Conservation (phyloP, 495 filamentous ascomycete species). For the Aspergillus hancockii region DNA sequence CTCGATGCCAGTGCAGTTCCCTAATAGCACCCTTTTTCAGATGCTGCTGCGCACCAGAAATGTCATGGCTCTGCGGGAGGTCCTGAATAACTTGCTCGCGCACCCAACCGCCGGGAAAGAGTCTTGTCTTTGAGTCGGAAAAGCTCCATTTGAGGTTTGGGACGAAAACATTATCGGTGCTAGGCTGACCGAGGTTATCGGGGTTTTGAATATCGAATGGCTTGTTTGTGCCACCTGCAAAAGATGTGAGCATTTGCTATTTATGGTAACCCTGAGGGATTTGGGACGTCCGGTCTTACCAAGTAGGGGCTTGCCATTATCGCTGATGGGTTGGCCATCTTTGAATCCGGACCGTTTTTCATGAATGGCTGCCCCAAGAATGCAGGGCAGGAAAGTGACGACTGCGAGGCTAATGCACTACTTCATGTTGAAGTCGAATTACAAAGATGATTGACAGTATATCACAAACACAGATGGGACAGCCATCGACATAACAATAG, state of each 20-base stretch:
- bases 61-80: constrained; percentile 60
- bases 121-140: constrained; percentile 59
- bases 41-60: constrained; percentile 64
- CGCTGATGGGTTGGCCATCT: constrained; percentile 53
- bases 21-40: constrained; percentile 62
- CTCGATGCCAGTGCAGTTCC: constrained; percentile 67
- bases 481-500: no score
- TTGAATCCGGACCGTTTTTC: constrained; percentile 39
- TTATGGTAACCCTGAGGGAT: background rate
- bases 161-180: constrained; percentile 60
- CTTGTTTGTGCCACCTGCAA: constrained; percentile 36
- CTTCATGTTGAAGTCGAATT: constrained; percentile 22
- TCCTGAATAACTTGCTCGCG: constrained; percentile 63
- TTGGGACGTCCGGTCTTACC: constrained; percentile 36
- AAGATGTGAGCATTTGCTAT: background rate
- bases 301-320: constrained; percentile 56
- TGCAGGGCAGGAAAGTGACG: constrained; percentile 20
- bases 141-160: constrained; percentile 68
- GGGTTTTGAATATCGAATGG: constrained; percentile 56
- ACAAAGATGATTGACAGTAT: no score
- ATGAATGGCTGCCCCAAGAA: constrained; percentile 24
- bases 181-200: constrained; percentile 56
- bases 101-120: constrained; percentile 63
- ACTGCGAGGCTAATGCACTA: constrained; percentile 17
- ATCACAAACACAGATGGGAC: background rate